phyloP scores from a whole-genome alignment of 164 flowering plant genomes.

The Umbellularia californica region DNA sequence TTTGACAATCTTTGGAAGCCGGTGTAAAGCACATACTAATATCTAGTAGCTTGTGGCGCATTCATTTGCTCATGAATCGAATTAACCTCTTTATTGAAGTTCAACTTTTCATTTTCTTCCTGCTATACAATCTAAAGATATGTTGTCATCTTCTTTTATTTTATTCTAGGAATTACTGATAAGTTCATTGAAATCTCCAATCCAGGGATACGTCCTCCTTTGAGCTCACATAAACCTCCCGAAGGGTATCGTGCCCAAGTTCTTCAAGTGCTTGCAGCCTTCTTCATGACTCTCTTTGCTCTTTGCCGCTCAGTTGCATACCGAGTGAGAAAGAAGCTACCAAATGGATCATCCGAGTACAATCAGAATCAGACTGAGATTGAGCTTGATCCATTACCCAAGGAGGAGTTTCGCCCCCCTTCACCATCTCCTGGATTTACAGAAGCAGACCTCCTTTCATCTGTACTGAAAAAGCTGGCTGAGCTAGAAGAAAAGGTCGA shows the following conservation, averaged over 20 bases:
- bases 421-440: constrained; percentile 48
- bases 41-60: no score
- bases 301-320: constrained; percentile 33
- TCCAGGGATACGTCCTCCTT: constrained; percentile 29
- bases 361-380: constrained; percentile 23
- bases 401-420: constrained; percentile 57
- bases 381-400: constrained; percentile 23
- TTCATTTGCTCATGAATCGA: no score
- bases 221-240: constrained; percentile 32
- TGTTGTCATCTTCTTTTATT: neutral
- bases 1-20: neutral
- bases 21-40: neutral
- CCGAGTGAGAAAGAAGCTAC: constrained; percentile 45
- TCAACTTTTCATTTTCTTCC: neutral
- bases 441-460: constrained; percentile 44
- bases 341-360: constrained; percentile 16
- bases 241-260: constrained; percentile 39
- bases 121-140: neutral
- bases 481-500: constrained; percentile 84
- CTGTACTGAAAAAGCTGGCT: constrained; percentile 61
- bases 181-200: neutral
- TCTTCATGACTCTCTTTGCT: constrained; percentile 50
- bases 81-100: no score
- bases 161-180: neutral
- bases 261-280: constrained; percentile 40